phyloP scores from a whole-genome alignment of 73 alveolate species.

The Blepharisma stoltei region DNA sequence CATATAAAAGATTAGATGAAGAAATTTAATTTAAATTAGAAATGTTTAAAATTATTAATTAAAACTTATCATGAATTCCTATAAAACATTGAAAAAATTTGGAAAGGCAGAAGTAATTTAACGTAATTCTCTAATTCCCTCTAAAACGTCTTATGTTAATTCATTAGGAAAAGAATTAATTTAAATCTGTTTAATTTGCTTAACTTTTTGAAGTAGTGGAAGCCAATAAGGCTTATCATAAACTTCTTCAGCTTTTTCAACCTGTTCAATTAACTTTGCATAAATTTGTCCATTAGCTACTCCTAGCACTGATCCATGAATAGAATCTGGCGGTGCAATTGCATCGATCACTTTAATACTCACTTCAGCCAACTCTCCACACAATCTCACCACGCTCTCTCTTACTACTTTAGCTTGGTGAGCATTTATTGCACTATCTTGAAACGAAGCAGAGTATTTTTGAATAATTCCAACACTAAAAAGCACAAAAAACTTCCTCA shows the following conservation, averaged over 20 bases:
- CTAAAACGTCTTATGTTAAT: too few relatives aligned
- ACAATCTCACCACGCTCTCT: not conserved
- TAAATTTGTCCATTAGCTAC: conserved; percentile 52
- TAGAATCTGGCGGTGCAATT: conserved; percentile 49
- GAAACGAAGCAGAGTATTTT: not conserved
- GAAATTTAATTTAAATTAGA: too few relatives aligned
- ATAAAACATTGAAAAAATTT: too few relatives aligned
- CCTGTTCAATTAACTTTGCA: not conserved
- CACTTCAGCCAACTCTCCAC: not conserved
- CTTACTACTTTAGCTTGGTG: not conserved
- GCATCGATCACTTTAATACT: conserved; percentile 37
- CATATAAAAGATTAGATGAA: too few relatives aligned
- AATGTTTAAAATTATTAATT: too few relatives aligned
- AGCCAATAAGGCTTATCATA: not conserved
- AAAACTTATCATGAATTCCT: too few relatives aligned
- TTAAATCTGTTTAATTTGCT: too few relatives aligned
- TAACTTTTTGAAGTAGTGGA: not conserved
- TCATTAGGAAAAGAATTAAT: too few relatives aligned
- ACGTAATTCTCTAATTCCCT: too few relatives aligned
- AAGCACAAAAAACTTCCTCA: not conserved
- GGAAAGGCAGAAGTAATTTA: too few relatives aligned
- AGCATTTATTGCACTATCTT: not conserved
- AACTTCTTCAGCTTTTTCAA: not conserved
- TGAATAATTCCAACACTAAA: not conserved
- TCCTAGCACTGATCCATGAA: conserved; percentile 45